Conservation (phyloP, 441 rosid species). For the Iberis amara region DNA sequence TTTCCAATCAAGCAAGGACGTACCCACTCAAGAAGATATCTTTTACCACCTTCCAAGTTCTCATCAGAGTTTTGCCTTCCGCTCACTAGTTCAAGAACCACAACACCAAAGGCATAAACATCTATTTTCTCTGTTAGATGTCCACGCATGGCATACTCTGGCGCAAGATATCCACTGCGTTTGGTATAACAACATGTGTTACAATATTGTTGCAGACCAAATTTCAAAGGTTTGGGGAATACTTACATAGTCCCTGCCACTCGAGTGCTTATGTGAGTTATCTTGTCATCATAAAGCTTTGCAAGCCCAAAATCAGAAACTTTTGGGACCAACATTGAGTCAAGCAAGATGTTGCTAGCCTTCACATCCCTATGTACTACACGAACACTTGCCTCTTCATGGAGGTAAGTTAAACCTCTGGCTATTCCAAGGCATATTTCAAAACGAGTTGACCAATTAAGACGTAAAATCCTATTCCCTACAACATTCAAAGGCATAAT, state of each 20-base stretch:
- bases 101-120: slow-evolving; percentile 5
- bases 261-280: slow-evolving; percentile 55
- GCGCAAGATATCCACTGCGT: slow-evolving; percentile 59
- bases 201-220: not conserved
- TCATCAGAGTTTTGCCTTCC: slow-evolving; percentile 41
- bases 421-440: slow-evolving; percentile 52
- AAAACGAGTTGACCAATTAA: slow-evolving; percentile 43
- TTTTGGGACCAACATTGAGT: slow-evolving; percentile 45
- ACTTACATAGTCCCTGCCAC: slow-evolving; percentile 61
- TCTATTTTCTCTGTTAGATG: slow-evolving; percentile 7
- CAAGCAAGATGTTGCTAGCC: slow-evolving; percentile 54
- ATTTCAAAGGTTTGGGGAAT: too few relatives aligned
- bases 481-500: not conserved
- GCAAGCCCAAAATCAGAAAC: slow-evolving; percentile 67
- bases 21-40: slow-evolving; percentile 61
- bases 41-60: slow-evolving; percentile 32
- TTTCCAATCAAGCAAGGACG: not conserved
- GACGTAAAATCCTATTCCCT: slow-evolving; percentile 36
- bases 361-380: slow-evolving; percentile 64
- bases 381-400: slow-evolving; percentile 57
- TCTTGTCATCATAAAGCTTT: slow-evolving; percentile 49
- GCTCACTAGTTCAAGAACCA: not conserved
- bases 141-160: slow-evolving; percentile 38
- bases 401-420: slow-evolving; percentile 58
- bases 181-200: not conserved